phyloP scores from a whole-genome alignment of 192 early-diverging fungal species.

The Linnemannia zychae region DNA sequence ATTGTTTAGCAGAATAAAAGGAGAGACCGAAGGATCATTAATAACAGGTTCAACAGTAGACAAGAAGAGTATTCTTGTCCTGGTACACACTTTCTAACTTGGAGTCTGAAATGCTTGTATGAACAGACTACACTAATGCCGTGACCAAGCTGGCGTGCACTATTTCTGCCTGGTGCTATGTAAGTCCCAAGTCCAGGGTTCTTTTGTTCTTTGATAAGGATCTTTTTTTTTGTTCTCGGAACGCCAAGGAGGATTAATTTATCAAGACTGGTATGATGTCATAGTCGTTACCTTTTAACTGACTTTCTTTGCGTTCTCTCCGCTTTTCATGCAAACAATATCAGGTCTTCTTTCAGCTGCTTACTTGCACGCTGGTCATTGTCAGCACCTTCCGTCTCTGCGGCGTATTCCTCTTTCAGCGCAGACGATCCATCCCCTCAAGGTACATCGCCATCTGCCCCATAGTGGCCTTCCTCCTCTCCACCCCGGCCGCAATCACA shows the following conservation, averaged over 20 bases:
- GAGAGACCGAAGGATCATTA: background rate
- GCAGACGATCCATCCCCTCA: slow-evolving; percentile 26
- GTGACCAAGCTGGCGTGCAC: background rate
- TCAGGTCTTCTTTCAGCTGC: slow-evolving; percentile 46
- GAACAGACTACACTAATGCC: slow-evolving; percentile 19
- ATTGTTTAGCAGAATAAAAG: background rate
- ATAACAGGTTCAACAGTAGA: background rate
- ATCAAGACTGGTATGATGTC: background rate
- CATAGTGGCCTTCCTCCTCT: slow-evolving; percentile 27
- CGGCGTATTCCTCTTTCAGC: slow-evolving; percentile 43
- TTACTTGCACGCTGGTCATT: slow-evolving; percentile 43
- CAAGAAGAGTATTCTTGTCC: background rate
- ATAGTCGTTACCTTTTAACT: background rate
- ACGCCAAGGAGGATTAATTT: background rate
- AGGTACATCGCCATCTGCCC: slow-evolving; percentile 36
- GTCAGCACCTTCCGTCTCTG: slow-evolving; percentile 49
- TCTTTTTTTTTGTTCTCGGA: background rate
- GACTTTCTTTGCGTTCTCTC: background rate
- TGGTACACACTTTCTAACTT: background rate
- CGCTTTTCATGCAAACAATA: background rate
- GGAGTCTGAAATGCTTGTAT: background rate
- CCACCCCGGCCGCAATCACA: slow-evolving; percentile 28
- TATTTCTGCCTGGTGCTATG: slow-evolving; percentile 52
- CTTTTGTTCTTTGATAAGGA: background rate
- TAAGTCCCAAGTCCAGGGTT: background rate